Evolutionary conservation across 2,329 filamentous ascomycete genomes (phyloP).

Genomic region (Hypocrella siamensis): DNA sequence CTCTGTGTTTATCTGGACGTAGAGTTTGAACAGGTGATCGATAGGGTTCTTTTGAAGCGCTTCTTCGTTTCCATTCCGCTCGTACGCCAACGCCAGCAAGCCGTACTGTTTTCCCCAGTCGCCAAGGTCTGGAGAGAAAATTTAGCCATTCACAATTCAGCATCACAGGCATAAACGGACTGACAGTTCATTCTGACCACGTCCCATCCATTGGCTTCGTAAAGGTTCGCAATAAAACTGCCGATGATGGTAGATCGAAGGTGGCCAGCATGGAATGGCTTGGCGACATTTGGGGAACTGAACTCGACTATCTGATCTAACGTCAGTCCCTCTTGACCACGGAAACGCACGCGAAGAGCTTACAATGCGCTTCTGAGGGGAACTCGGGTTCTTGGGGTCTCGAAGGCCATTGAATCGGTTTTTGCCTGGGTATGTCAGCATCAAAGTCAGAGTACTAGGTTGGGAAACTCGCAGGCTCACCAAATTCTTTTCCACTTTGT

Average conservation of each 20-base stretch:
- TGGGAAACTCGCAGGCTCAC: constrained; percentile 5
- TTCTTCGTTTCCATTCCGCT: constrained; percentile 60
- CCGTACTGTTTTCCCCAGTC: constrained; percentile 72
- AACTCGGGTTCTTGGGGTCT: constrained; percentile 43
- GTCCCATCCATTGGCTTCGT: constrained; percentile 57
- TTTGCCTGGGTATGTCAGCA: constrained; percentile 30
- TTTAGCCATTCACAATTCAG: background rate
- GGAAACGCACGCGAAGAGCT: background rate
- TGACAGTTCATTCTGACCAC: constrained; percentile 51
- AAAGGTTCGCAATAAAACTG: constrained; percentile 59
- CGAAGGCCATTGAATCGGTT: constrained; percentile 44
- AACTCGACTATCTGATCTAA: constrained; percentile 51
- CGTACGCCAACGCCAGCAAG: constrained; percentile 58
- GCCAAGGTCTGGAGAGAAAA: constrained; percentile 38
- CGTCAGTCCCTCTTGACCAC: background rate
- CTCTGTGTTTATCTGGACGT: constrained; percentile 61
- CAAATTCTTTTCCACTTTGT: constrained; percentile 37
- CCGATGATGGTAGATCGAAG: constrained; percentile 67
- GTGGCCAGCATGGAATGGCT: constrained; percentile 69
- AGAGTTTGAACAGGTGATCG: constrained; percentile 69
- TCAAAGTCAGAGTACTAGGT: background rate
- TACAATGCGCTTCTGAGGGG: constrained; percentile 44
- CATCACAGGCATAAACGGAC: constrained; percentile 1
- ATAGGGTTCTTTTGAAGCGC: constrained; percentile 58
- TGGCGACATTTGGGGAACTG: constrained; percentile 74